phyloP scores from a whole-genome alignment of 257 asterid species.

The Nicotiana noctiflora region DNA sequence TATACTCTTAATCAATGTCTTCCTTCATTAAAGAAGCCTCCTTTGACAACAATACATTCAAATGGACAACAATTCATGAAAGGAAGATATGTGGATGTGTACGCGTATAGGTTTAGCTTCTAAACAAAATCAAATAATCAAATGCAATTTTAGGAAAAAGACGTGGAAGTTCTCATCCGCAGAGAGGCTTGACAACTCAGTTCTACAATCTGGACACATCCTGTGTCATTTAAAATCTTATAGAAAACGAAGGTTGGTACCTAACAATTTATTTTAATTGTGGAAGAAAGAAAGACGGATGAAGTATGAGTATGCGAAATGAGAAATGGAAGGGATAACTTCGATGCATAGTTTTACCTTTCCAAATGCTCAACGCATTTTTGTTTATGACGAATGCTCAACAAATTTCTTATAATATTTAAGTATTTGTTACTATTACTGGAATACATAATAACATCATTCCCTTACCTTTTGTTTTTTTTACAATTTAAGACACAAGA shows the following conservation, averaged over 20 bases:
- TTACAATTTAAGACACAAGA: too few relatives aligned
- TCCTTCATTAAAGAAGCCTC: not conserved
- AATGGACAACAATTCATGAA: not conserved
- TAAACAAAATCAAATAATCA: not conserved
- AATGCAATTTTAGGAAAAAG: not conserved
- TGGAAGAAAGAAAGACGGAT: not conserved
- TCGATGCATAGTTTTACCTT: not conserved
- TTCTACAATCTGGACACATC: not conserved
- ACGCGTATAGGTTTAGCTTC: not conserved
- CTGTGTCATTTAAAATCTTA: not conserved
- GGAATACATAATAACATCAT: too few relatives aligned
- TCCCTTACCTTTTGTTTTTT: too few relatives aligned
- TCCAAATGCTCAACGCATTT: not conserved
- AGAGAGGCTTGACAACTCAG: not conserved
- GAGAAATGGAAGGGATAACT: not conserved
- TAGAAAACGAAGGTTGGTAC: not conserved
- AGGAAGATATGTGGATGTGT: not conserved
- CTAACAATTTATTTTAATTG: not conserved
- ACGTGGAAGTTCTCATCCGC: not conserved
- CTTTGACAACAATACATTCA: not conserved
- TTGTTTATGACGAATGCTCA: not conserved
- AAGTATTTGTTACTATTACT: not conserved
- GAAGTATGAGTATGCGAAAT: not conserved
- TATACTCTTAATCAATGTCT: not conserved
- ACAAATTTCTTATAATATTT: not conserved